Conservation (phyloP, 164 flowering plant genomes). For the Aristolochia fimbriata region DNA sequence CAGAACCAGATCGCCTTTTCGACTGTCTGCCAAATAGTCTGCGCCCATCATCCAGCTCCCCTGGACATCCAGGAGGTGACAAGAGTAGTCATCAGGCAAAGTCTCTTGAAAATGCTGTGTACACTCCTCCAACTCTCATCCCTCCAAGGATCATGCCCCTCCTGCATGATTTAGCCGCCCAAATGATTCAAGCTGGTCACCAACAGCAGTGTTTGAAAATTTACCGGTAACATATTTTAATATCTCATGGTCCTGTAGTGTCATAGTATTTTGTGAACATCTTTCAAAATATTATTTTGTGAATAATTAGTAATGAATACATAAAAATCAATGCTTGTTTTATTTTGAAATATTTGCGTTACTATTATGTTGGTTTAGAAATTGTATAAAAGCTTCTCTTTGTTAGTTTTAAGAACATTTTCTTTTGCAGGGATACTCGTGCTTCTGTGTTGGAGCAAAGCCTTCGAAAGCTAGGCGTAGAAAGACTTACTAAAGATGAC, state of each 20-base stretch:
- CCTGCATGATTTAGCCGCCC: slow-evolving; percentile 75
- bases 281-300: too few relatives aligned
- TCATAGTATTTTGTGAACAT: too few relatives aligned
- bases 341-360: not conserved
- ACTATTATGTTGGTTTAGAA: not conserved
- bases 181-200: slow-evolving; percentile 78
- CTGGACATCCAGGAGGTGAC: slow-evolving; percentile 36
- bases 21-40: slow-evolving; percentile 78
- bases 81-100: slow-evolving; percentile 24
- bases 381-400: not conserved
- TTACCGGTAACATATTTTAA: slow-evolving; percentile 41
- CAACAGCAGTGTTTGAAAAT: slow-evolving; percentile 59
- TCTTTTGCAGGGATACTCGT: slow-evolving; percentile 57
- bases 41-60: slow-evolving; percentile 68
- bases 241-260: too few relatives aligned
- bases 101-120: slow-evolving; percentile 43
- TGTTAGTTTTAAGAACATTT: not conserved
- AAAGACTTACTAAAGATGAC: slow-evolving; percentile 81
- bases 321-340: not conserved
- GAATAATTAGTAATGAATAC: too few relatives aligned
- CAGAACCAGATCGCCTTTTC: slow-evolving; percentile 90
- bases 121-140: slow-evolving; percentile 72
- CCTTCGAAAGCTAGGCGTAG: slow-evolving; percentile 82
- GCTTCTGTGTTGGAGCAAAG: slow-evolving; percentile 73
- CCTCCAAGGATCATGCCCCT: slow-evolving; percentile 82